Evolutionary conservation across 441 rosid species (phyloP).

Genomic region (Populus hybrid): DNA sequence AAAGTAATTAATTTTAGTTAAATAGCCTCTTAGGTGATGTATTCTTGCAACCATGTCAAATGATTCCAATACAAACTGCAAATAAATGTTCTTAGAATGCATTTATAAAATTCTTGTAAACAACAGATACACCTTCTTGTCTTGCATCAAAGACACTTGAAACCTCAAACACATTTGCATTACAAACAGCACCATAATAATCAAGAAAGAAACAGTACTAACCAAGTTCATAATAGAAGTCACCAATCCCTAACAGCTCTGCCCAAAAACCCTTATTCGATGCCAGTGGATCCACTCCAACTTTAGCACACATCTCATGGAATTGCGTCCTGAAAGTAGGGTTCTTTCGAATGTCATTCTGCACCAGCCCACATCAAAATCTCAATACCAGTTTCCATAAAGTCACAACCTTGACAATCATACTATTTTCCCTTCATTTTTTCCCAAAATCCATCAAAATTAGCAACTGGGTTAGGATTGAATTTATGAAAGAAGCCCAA

Average conservation of each 20-base stretch:
- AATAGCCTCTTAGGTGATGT: background rate
- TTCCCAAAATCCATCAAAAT: background rate
- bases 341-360: conserved; percentile 87
- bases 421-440: background rate
- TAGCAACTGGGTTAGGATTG: background rate
- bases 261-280: conserved; percentile 95
- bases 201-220: conserved; percentile 8
- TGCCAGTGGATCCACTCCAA: conserved; percentile 93
- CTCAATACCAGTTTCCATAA: background rate
- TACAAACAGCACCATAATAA: background rate
- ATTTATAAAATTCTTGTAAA: background rate
- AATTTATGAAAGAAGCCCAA: background rate
- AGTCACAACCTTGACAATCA: background rate
- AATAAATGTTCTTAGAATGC: background rate
- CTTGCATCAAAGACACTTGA: background rate
- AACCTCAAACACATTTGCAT: background rate
- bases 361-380: conserved; percentile 25
- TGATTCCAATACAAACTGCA: background rate
- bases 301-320: conserved; percentile 94
- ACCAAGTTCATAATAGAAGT: conserved; percentile 95
- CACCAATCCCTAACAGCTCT: conserved; percentile 87
- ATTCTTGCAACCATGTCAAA: background rate
- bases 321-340: conserved; percentile 87
- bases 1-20: background rate
- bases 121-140: background rate